These are phyloP conservation scores for Amylostereum areolatum DNA, from an alignment of 1,284 basidiomycete species.

Conservation along the genomic window DNA sequence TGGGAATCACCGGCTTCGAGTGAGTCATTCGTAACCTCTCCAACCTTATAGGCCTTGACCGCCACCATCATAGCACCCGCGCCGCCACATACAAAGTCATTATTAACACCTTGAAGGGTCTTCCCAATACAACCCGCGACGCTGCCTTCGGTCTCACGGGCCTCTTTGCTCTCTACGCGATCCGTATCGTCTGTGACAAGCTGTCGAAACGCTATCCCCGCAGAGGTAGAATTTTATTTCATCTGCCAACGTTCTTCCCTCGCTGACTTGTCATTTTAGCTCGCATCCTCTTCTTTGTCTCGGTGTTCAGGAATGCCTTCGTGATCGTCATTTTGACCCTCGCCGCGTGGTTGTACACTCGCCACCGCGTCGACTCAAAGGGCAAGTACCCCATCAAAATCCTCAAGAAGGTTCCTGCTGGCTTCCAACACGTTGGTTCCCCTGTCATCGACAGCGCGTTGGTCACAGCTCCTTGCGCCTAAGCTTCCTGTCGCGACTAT, in stretches of 20 bases:
- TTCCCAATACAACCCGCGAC: constrained; percentile 70
- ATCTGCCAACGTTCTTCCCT: constrained; percentile 11
- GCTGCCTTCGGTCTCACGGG: constrained; percentile 89
- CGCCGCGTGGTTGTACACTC: constrained; percentile 79
- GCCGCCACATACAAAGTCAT: constrained; percentile 83
- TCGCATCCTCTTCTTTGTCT: constrained; percentile 86
- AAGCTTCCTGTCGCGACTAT: constrained; percentile 92
- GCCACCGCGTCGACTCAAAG: constrained; percentile 47
- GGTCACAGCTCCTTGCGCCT: constrained; percentile 63
- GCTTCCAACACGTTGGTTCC: constrained; percentile 72
- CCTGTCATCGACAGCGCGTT: constrained; percentile 66
- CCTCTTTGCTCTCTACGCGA: constrained; percentile 67
- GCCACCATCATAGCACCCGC: constrained; percentile 54
- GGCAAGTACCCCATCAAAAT: constrained; percentile 85
- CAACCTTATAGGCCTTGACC: neutral
- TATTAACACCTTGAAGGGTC: constrained; percentile 86
- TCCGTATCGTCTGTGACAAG: constrained; percentile 62
- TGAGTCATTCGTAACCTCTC: constrained; percentile 29
- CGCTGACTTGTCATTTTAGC: constrained; percentile 27
- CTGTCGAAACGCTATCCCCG: constrained; percentile 65
- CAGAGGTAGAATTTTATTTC: constrained; percentile 36
- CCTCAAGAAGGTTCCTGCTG: constrained; percentile 77
- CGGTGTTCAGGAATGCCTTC: constrained; percentile 82
- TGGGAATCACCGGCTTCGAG: constrained; percentile 84
- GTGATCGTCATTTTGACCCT: constrained; percentile 83